Evolutionary conservation across 306 rosid genomes (phyloP).

Genomic region (Vicia villosa): DNA sequence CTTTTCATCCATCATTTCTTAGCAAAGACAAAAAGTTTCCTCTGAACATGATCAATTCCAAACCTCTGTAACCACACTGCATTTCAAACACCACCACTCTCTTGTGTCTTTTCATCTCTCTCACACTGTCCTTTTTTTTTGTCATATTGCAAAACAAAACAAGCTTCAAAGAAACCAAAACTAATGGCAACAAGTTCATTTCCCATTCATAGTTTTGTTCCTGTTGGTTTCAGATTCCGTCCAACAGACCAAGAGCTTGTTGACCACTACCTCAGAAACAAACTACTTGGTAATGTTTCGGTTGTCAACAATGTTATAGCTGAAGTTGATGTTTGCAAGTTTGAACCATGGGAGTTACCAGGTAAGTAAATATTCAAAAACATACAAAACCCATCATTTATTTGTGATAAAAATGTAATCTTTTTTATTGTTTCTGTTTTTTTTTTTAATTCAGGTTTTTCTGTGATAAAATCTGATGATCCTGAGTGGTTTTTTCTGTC

Average conservation of each 20-base stretch:
- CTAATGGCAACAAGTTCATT: conserved; percentile 9
- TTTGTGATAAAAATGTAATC: neutral
- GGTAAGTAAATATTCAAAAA: conserved; percentile 45
- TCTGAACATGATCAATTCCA: no score
- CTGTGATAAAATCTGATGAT: conserved; percentile 45
- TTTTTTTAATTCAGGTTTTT: conserved; percentile 35
- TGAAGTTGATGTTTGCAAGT: conserved; percentile 51
- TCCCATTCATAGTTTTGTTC: neutral
- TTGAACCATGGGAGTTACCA: conserved; percentile 62
- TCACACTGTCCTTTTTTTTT: neutral
- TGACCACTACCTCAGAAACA: conserved; percentile 46
- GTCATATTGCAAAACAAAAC: neutral
- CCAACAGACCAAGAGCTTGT: conserved; percentile 78
- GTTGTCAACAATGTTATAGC: conserved; percentile 29
- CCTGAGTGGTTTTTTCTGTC: conserved; percentile 67
- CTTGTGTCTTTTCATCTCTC: neutral
- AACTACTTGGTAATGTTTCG: conserved; percentile 35
- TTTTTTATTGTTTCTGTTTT: neutral
- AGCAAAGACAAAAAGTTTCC: no score
- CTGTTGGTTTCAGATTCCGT: conserved; percentile 60
- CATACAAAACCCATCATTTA: neutral
- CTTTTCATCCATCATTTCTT: no score
- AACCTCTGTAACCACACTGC: no score
- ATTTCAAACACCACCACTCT: neutral
- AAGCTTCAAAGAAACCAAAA: neutral